A percentile compares a stretch with the other conserved stretches of the same genome.
Evolutionary conservation across 306 rosid genomes (phyloP).

Genomic region (Pachyrhizus erosus): DNA sequence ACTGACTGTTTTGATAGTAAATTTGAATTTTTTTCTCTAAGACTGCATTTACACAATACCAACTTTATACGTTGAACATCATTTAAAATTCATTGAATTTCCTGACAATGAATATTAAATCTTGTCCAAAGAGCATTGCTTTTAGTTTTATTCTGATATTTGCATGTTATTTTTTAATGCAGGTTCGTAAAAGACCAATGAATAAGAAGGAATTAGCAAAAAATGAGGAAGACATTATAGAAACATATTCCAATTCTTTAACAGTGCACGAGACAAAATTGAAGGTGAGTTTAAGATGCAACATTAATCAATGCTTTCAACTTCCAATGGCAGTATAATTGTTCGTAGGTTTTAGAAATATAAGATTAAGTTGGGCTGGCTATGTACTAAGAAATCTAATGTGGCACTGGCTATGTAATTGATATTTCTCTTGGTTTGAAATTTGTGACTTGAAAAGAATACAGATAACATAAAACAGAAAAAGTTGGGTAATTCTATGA

Average conservation of each 20-base stretch:
- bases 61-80: conserved; percentile 20
- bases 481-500: not conserved
- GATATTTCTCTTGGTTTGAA: conserved; percentile 21
- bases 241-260: conserved; percentile 73
- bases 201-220: conserved; percentile 92
- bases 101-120: conserved; percentile 23
- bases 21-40: not conserved
- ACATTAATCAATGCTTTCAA: not conserved
- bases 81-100: conserved; percentile 14
- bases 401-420: conserved; percentile 3
- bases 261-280: conserved; percentile 97
- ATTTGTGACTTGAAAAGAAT: conserved; percentile 9
- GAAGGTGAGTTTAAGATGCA: conserved; percentile 60
- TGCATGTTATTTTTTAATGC: conserved; percentile 40
- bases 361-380: conserved; percentile 7
- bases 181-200: conserved; percentile 98
- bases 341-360: not conserved
- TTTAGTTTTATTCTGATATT: conserved; percentile 14
- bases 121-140: conserved; percentile 14
- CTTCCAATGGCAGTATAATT: not conserved
- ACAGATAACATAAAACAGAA: conserved; percentile 9
- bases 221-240: conserved; percentile 95
- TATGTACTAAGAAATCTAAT: not conserved
- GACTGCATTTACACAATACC: conserved; percentile 13
- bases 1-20: conserved; percentile 10